Percentiles rank a stretch among this genome's conserved stretches.
phyloP scores from a whole-genome alignment of 2,329 filamentous ascomycete genomes.

The Alternaria ventricosa region DNA sequence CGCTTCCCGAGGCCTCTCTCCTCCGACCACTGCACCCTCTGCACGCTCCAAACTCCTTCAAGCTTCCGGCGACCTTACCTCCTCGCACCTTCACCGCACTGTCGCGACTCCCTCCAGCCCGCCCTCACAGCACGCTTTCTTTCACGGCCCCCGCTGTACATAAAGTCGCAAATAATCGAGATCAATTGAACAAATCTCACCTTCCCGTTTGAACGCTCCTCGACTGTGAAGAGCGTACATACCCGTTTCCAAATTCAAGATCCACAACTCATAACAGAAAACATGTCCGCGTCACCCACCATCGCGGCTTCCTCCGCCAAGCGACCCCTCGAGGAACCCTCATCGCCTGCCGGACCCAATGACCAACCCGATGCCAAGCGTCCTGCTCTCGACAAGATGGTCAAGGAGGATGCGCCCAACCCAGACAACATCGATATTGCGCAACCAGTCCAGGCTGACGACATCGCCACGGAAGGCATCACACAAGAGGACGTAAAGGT shows the following conservation, averaged over 20 bases:
- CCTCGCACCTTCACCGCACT: conserved; percentile 35
- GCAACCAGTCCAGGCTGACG: conserved; percentile 45
- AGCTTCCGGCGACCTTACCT: conserved; percentile 46
- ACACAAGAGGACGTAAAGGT: conserved; percentile 36
- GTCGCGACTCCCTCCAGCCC: conserved; percentile 39
- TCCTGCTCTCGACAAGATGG: conserved; percentile 90
- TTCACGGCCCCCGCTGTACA: conserved; percentile 78
- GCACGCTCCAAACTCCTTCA: conserved; percentile 42
- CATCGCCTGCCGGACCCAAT: conserved; percentile 86
- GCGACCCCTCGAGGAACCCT: conserved; percentile 95
- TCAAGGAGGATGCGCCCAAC: conserved; percentile 65
- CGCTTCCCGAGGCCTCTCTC: conserved; percentile 30
- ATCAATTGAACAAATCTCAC: conserved; percentile 47
- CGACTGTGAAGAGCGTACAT: conserved; percentile 41
- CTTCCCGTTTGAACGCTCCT: conserved; percentile 36
- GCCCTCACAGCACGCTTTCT: conserved; percentile 87
- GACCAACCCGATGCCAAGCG: conserved; percentile 98
- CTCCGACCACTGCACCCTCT: conserved; percentile 42
- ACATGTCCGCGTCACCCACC: conserved; percentile 56
- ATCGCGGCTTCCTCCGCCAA: conserved; percentile 72
- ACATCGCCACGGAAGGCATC: conserved; percentile 42
- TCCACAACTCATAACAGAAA: conserved; percentile 40
- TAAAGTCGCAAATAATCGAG: conserved; percentile 57
- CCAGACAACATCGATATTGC: conserved; percentile 58
- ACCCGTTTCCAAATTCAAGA: conserved; percentile 17